Evolutionary conservation across 1,284 basidiomycete genomes (phyloP), one percentile per base, ranked within the genome.

Genomic region (Puccinia hordei): DNA sequence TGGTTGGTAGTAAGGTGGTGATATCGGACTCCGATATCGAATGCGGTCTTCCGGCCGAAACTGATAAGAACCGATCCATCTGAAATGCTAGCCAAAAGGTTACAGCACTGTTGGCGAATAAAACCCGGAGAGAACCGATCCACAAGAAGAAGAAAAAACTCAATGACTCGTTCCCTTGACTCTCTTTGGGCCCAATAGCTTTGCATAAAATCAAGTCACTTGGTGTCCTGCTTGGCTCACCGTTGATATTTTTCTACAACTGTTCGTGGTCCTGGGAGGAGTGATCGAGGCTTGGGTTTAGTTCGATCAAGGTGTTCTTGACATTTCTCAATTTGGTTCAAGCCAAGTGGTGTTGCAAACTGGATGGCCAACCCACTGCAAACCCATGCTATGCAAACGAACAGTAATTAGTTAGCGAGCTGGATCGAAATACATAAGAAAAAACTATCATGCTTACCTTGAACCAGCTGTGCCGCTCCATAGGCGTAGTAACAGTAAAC

Each of bases 51-150:
- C 75, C 75, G 35, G 75, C 57, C 6, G 61, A 66, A 19, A 77
- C 75, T 24, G 75, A 68, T 35, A 69, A 41, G 41, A 77, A 68
- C 35, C 75, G 61, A 69, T 77, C 75, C 27, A 68, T 77, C 65
- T 69, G 75, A 69, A 77, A 77, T 22, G 65, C 65, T 53, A 53
- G 55, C 75, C 75, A 77, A 69, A 77, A 77, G 17, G 75, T 69
- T 4, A 44, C 27, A 38, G 75, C 57, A 24, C 75, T 77, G 46
- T 59, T 44, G 17, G 57, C 30, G 15, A 61, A 61, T 35, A 44
- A 27, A 27, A 46, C 49, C 22, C 35, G n/a, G 35, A n/a, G 19
- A 8, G 24, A 35, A 33, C 30, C 30, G 41, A 46, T 38, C 27
- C 3, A 12, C 38, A 55, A 30, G 46, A 13, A 35, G 22, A 2